A percentile compares a stretch with the other conserved stretches of the same genome.
Conservation (phyloP, 2,329 filamentous ascomycete species). For the Botryotinia convoluta region DNA sequence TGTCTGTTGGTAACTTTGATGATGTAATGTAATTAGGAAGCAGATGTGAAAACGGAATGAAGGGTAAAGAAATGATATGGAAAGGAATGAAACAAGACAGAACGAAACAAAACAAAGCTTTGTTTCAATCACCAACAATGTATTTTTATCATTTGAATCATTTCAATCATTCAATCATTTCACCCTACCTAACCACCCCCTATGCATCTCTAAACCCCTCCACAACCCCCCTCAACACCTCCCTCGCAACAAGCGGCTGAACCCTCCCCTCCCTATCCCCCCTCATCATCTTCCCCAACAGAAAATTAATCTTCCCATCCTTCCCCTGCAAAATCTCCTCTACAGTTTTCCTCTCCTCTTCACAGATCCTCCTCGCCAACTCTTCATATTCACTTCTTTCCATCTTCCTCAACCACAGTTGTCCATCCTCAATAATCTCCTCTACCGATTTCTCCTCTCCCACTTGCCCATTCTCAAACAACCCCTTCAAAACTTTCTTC, state of each 20-base stretch:
- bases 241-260: conserved; percentile 57
- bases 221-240: conserved; percentile 42
- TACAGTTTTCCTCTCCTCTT: conserved; percentile 51
- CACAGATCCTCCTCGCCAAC: conserved; percentile 54
- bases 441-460: conserved; percentile 43
- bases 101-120: no score
- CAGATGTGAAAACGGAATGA: no score
- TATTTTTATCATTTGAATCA: no score
- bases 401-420: conserved; percentile 53
- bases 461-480: conserved; percentile 47
- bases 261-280: conserved; percentile 58
- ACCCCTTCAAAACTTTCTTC: conserved; percentile 55
- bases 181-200: not conserved
- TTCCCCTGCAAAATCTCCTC: conserved; percentile 59
- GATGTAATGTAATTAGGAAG: no score
- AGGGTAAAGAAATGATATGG: no score
- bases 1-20: no score
- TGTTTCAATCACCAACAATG: no score
- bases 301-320: conserved; percentile 63
- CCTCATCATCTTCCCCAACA: conserved; percentile 68
- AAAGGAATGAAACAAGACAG: no score
- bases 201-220: not conserved
- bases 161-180: not conserved
- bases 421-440: conserved; percentile 55
- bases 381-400: conserved; percentile 53